Evolutionary conservation across 306 rosid species (phyloP).

Genomic region (Sicyos edulis): DNA sequence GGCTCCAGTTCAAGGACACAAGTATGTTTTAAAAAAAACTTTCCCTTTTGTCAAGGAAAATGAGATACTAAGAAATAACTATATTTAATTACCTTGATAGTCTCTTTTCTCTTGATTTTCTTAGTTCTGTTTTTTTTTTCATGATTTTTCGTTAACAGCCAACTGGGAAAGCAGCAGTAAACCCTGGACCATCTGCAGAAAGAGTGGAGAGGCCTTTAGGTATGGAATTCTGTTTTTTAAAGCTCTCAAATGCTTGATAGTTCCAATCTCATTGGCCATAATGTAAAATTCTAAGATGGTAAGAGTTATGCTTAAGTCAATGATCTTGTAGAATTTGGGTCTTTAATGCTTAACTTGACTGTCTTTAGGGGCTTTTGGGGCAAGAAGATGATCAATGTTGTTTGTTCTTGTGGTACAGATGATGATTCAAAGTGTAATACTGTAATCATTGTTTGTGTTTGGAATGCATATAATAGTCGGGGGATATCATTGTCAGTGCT

Average conservation of each 20-base stretch:
- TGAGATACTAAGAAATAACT: background rate
- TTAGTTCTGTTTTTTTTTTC: constrained; percentile 22
- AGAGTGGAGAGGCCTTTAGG: constrained; percentile 75
- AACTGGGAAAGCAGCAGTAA: constrained; percentile 59
- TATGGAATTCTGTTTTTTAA: constrained; percentile 3
- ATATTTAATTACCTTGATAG: constrained; percentile 8
- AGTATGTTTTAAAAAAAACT: constrained; percentile 38
- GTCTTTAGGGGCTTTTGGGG: too few relatives aligned
- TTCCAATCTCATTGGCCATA: background rate
- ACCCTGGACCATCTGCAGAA: constrained; percentile 64
- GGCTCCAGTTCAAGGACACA: constrained; percentile 85
- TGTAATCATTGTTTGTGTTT: too few relatives aligned
- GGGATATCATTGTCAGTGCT: too few relatives aligned
- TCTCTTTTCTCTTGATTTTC: constrained; percentile 10
- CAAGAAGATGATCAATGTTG: too few relatives aligned
- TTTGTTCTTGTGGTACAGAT: too few relatives aligned
- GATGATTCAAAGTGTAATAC: too few relatives aligned
- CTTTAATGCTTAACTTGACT: background rate
- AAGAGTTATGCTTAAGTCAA: background rate
- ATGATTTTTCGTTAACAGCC: constrained; percentile 45
- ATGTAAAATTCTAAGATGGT: background rate
- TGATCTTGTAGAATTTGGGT: background rate
- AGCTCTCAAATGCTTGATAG: background rate
- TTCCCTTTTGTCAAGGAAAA: constrained; percentile 20
- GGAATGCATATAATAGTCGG: too few relatives aligned